These are phyloP conservation scores for Pyrenula massariospora DNA, from an alignment of 495 filamentous ascomycete species.

Conservation along the genomic window DNA sequence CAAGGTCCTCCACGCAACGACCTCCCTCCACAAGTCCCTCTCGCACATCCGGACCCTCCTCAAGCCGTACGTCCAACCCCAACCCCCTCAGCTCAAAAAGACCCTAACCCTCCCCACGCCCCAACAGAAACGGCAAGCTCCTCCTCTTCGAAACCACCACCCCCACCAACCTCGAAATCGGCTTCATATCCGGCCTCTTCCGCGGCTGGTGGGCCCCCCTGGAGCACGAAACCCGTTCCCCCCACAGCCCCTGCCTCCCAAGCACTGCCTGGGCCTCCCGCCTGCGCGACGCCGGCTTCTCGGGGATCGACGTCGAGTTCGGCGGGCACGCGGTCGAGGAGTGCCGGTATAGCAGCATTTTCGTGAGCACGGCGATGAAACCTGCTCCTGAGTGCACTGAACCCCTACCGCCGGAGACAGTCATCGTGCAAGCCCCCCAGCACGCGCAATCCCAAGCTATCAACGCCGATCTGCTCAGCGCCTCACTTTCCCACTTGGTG, in stretches of 20 bases:
- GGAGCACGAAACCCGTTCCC: constrained; percentile 19
- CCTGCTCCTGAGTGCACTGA: not conserved
- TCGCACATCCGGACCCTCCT: constrained; percentile 28
- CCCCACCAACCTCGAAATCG: constrained; percentile 18
- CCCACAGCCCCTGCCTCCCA: constrained; percentile 10
- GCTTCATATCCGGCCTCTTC: constrained; percentile 25
- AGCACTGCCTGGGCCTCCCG: not conserved
- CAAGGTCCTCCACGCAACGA: constrained; percentile 41
- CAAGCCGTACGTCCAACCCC: constrained; percentile 20
- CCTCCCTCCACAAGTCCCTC: constrained; percentile 22
- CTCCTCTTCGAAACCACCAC: constrained; percentile 32
- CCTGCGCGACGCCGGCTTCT: constrained; percentile 5
- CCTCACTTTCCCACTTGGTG: not conserved
- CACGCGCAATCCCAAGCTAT: no score
- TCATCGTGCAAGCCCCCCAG: no score
- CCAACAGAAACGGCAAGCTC: constrained; percentile 39
- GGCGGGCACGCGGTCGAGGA: not conserved
- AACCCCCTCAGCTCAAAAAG: constrained; percentile 26
- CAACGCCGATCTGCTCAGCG: not conserved
- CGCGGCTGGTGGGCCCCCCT: constrained; percentile 36
- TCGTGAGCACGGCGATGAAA: not conserved
- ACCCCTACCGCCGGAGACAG: not conserved
- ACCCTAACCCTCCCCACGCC: no score
- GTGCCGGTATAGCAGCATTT: not conserved
- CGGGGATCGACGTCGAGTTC: constrained; percentile 8